A percentile compares a stretch with the other conserved stretches of the same genome.
phyloP scores from a whole-genome alignment of 805 yeast genomes.

The Candida stauntonica region DNA sequence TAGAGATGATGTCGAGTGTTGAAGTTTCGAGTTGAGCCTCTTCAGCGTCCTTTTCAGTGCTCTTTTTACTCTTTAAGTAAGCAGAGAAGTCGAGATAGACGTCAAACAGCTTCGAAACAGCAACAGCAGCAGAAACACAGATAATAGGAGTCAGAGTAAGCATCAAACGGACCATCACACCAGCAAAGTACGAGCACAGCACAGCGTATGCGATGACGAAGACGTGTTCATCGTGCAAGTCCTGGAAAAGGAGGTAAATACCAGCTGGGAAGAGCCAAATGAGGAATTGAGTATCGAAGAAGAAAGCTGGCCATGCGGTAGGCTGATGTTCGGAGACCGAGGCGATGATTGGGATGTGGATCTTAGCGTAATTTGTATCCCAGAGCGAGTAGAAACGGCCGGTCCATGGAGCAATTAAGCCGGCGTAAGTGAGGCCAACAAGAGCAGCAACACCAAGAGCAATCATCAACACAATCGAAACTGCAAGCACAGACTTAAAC shows the following conservation, averaged over 20 bases:
- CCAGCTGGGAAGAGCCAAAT: conserved; percentile 99
- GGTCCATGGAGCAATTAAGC: conserved; percentile 98
- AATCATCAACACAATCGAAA: conserved; percentile 53
- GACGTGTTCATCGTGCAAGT: conserved; percentile 85
- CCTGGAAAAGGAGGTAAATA: conserved; percentile 84
- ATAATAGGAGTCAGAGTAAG: conserved; percentile 93
- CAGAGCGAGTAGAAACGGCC: conserved; percentile 98
- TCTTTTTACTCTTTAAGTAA: conserved; percentile 16
- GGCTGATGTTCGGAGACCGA: conserved; percentile 99
- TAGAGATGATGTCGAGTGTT: conserved; percentile 39
- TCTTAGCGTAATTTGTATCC: conserved; percentile 97
- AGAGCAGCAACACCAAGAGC: conserved; percentile 66
- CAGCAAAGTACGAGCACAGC: conserved; percentile 95
- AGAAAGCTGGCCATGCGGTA: conserved; percentile 99
- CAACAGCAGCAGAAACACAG: conserved; percentile 89
- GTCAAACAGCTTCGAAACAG: conserved; percentile 80
- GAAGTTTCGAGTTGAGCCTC: conserved; percentile 17
- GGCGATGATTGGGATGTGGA: conserved; percentile 97
- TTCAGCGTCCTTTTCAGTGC: conserved; percentile 5
- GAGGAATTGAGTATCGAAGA: conserved; percentile 87
- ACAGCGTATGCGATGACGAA: conserved; percentile 89
- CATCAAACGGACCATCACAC: conserved; percentile 98
- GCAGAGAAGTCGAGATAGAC: conserved; percentile 65
- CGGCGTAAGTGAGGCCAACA: conserved; percentile 78
- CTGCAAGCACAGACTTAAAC: conserved; percentile 64